phyloP scores from a whole-genome alignment of 257 asterid genomes.

The Solanum pimpinellifolium region DNA sequence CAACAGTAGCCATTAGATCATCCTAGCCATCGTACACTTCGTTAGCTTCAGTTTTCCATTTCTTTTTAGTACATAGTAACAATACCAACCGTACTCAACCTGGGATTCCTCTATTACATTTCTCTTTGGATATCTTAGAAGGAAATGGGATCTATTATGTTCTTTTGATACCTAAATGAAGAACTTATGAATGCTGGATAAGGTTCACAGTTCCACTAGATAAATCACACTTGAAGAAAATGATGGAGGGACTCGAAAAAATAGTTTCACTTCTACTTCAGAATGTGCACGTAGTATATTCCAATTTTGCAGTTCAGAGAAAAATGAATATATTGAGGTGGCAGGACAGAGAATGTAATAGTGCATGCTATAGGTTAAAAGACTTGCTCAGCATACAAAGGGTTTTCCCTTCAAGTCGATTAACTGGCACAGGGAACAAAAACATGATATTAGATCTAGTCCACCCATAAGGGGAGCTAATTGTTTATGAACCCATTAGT shows the following conservation, averaged over 20 bases:
- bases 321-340: background rate
- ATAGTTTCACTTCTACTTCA: background rate
- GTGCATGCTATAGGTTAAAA: background rate
- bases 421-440: background rate
- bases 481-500: background rate
- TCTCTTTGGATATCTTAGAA: background rate
- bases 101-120: background rate
- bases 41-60: background rate
- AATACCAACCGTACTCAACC: background rate
- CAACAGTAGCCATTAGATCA: background rate
- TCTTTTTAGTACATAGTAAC: background rate
- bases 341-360: background rate
- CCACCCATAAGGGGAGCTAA: background rate
- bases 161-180: background rate
- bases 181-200: background rate
- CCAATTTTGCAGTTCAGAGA: background rate
- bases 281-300: background rate
- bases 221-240: background rate
- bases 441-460: background rate
- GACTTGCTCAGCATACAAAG: background rate
- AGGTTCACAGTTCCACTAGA: background rate
- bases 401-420: background rate
- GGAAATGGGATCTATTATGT: background rate
- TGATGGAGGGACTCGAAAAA: background rate
- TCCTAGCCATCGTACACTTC: background rate